phyloP scores from a whole-genome alignment of 306 rosid genomes.

The Fragaria iinumae region DNA sequence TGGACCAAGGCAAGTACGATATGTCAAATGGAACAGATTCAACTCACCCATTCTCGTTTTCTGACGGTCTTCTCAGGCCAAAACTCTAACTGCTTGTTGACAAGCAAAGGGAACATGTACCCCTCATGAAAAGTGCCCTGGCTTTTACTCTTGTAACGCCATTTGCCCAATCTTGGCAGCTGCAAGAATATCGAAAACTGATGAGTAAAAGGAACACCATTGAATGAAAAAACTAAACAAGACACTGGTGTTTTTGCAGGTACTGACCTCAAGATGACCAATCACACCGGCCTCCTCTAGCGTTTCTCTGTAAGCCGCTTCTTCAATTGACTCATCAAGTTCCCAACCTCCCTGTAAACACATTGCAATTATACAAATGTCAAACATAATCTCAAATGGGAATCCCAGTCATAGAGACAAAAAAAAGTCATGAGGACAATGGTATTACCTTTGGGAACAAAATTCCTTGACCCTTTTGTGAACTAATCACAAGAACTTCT shows the following conservation, averaged over 20 bases:
- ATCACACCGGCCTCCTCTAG: constrained; percentile 87
- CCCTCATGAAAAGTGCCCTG: constrained; percentile 56
- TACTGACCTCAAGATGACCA: constrained; percentile 70
- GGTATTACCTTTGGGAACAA: constrained; percentile 81
- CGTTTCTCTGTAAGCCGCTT: constrained; percentile 86
- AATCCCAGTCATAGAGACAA: neutral
- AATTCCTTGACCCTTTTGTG: constrained; percentile 82
- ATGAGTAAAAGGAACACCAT: constrained; percentile 24
- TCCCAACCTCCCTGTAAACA: constrained; percentile 94
- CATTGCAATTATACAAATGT: constrained; percentile 14
- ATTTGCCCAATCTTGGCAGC: constrained; percentile 63
- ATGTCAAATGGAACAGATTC: neutral
- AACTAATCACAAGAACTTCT: constrained; percentile 87
- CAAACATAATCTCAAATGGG: neutral
- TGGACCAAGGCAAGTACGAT: neutral
- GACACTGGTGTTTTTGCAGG: constrained; percentile 11
- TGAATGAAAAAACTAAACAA: neutral
- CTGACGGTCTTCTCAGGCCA: constrained; percentile 82
- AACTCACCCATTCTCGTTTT: constrained; percentile 77
- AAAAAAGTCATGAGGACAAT: neutral
- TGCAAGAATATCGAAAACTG: constrained; percentile 34
- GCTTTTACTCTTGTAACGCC: constrained; percentile 81
- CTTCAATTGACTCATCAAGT: constrained; percentile 69
- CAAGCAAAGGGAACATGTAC: constrained; percentile 81
- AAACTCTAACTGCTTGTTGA: constrained; percentile 50